Evolutionary conservation across 2,329 filamentous ascomycete species (phyloP), one percentile per base, ranked within the genome.

Genomic region (Cylindrodendrum hubeiense): DNA sequence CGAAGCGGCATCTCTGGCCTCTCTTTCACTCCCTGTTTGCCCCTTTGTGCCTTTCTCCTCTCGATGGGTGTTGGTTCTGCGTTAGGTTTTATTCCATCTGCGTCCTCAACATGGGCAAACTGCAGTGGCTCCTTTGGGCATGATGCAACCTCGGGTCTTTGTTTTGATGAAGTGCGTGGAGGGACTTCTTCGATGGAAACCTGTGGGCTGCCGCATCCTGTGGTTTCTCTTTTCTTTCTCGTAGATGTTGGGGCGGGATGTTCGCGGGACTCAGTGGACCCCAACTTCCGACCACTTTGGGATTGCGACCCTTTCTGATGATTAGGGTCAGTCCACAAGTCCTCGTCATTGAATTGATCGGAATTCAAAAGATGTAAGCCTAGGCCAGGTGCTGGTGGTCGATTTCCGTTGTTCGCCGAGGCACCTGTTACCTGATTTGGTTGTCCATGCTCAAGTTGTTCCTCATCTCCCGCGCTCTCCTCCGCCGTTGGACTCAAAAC

Each of bases 401-500:
- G 43, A 17, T n/a, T 53, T 3, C 33, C 34, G 34, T 13, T n/a
- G 33, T 44, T 24, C 21, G 15, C 26, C 4, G 9, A 10, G 3
- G 2, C 12, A 19, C 5, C 47, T 8, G 7, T 26, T 17, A 5
- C 15, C 28, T 52, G 53, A 28, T 30, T 3, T 34, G 9, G 2
- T 10, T 57, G 28, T 22, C 10, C 22, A 19, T 19, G 4, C 34
- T 62, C 33, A 26, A 33, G 21, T 2, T 39, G 46, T 12, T 66
- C 67, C 2, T 67, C 72, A 8, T 75, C 65, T 1, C 55, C 65
- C 1, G 56, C 50, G n/a, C 68, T 75, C 46, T 79, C 78, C 54
- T 80, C 79, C 2, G 69, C 61, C 0, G 77, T 77, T 6, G 79
- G 78, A 43, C 74, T 80, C 46, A 80, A 54, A 3, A 72, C 67